Evolutionary conservation across 768 basidiomycete genomes (phyloP).

Genomic region (Krasilnikovozyma curviuscula): DNA sequence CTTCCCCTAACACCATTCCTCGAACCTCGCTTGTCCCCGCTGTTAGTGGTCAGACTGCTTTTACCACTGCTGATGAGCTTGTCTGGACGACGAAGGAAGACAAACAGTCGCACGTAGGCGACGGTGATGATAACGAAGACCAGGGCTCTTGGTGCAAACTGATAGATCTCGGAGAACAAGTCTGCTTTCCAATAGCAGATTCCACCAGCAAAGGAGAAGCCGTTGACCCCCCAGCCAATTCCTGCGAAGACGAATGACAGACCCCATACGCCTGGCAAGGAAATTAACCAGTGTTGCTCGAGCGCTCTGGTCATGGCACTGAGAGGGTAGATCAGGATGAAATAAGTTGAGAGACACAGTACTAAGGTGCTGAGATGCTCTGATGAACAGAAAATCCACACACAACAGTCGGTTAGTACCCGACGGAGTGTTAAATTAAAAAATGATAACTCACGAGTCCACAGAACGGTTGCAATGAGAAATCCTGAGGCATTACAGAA

Average conservation of each 20-base stretch:
- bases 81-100: conserved; percentile 28
- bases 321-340: conserved; percentile 27
- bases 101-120: conserved; percentile 24
- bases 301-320: conserved; percentile 19
- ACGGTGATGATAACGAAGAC: conserved; percentile 23
- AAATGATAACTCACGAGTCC: conserved; percentile 2
- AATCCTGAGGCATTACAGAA: conserved; percentile 8
- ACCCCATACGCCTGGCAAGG: conserved; percentile 22
- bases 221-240: conserved; percentile 20
- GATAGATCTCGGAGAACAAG: conserved; percentile 24
- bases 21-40: neutral
- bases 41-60: neutral
- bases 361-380: conserved; percentile 27
- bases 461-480: conserved; percentile 1
- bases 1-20: neutral
- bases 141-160: conserved; percentile 25
- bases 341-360: conserved; percentile 24
- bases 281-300: conserved; percentile 21
- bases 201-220: conserved; percentile 18
- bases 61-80: conserved; percentile 14
- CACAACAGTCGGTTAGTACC: neutral
- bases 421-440: neutral
- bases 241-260: conserved; percentile 15
- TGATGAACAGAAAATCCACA: neutral
- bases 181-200: conserved; percentile 23